Conservation (phyloP, 2,329 filamentous ascomycete genomes). For the Fusarium sp. region DNA sequence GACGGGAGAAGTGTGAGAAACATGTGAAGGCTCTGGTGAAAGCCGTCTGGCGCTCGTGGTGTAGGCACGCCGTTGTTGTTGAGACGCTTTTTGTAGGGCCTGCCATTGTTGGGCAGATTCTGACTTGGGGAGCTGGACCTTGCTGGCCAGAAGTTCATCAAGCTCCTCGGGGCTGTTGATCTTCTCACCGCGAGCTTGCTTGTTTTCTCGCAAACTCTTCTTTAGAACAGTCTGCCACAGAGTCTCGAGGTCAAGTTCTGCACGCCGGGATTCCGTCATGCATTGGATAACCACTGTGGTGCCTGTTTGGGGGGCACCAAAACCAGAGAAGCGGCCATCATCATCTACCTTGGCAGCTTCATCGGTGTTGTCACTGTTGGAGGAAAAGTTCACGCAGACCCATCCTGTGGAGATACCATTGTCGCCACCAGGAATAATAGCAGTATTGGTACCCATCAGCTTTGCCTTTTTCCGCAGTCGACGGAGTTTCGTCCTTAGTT, state of each 20-base stretch:
- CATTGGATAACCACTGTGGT: slow-evolving; percentile 67
- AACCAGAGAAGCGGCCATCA: slow-evolving; percentile 75
- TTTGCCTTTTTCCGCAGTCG: slow-evolving; percentile 84
- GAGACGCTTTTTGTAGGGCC: slow-evolving; percentile 47
- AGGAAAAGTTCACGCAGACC: slow-evolving; percentile 92
- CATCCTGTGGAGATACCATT: slow-evolving; percentile 93
- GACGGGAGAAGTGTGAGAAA: neutral
- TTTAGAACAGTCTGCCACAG: slow-evolving; percentile 59
- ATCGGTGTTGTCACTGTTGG: slow-evolving; percentile 65
- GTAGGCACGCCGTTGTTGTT: slow-evolving; percentile 48
- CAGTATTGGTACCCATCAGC: slow-evolving; percentile 76
- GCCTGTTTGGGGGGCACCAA: slow-evolving; percentile 65
- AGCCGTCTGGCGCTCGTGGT: slow-evolving; percentile 46
- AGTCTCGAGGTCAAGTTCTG: slow-evolving; percentile 62
- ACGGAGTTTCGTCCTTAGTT: slow-evolving; percentile 86
- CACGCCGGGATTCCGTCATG: slow-evolving; percentile 63
- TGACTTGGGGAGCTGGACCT: slow-evolving; percentile 46
- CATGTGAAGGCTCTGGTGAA: neutral
- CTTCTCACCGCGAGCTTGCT: slow-evolving; percentile 44
- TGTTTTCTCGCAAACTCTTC: slow-evolving; percentile 45
- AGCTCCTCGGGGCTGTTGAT: slow-evolving; percentile 39
- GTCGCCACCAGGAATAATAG: slow-evolving; percentile 72
- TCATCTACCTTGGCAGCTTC: slow-evolving; percentile 58
- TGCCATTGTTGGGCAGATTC: slow-evolving; percentile 48
- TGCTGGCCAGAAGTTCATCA: slow-evolving; percentile 44